These are phyloP conservation scores for Pichia sp. DNA, from an alignment of 1,139 yeast genomes.

Conservation along the genomic window DNA sequence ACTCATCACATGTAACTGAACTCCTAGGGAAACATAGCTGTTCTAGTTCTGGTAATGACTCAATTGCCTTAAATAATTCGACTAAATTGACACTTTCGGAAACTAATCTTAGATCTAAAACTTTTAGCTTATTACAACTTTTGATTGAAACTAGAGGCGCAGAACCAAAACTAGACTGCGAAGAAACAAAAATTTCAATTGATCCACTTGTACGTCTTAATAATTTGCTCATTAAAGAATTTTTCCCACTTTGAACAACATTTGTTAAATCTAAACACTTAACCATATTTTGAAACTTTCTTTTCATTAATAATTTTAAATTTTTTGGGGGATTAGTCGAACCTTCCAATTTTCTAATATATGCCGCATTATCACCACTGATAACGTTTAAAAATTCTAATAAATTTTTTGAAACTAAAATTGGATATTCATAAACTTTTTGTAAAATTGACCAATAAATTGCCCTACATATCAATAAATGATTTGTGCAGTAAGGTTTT, in stretches of 20 bases:
- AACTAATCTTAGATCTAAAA: slow-evolving; percentile 78
- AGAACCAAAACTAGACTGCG: slow-evolving; percentile 90
- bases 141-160: slow-evolving; percentile 79
- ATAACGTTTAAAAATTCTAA: slow-evolving; percentile 54
- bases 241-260: slow-evolving; percentile 88
- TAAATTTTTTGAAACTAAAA: slow-evolving; percentile 61
- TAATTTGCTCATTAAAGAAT: slow-evolving; percentile 78
- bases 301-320: slow-evolving; percentile 7
- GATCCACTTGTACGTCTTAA: slow-evolving; percentile 65
- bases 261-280: slow-evolving; percentile 60
- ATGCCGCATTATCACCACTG: slow-evolving; percentile 19
- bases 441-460: slow-evolving; percentile 59
- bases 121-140: slow-evolving; percentile 55
- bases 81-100: slow-evolving; percentile 83
- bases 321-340: slow-evolving; percentile 1
- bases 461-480: slow-evolving; percentile 52
- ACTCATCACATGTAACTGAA: slow-evolving; percentile 67
- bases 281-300: slow-evolving; percentile 33
- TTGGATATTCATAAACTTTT: slow-evolving; percentile 57
- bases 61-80: slow-evolving; percentile 71
- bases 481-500: slow-evolving; percentile 41
- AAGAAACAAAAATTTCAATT: slow-evolving; percentile 71
- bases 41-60: slow-evolving; percentile 53
- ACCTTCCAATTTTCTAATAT: slow-evolving; percentile 8
- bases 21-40: slow-evolving; percentile 85